Percentiles rank a stretch among this genome's conserved stretches.
Evolutionary conservation across 352 stramenopile species (phyloP).

Genomic region (Globisporangium alternatum): DNA sequence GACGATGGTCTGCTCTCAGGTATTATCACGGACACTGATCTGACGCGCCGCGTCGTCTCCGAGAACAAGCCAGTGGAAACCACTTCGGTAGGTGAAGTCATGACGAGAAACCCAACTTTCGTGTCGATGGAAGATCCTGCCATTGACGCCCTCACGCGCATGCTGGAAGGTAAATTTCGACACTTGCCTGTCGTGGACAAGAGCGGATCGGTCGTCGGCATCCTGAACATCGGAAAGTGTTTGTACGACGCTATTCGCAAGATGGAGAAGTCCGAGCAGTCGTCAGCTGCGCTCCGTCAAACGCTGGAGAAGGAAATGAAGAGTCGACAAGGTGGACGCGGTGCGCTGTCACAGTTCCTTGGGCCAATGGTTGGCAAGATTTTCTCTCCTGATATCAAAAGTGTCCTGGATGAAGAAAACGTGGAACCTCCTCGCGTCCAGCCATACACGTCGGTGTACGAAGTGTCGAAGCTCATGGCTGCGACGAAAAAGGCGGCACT

Average conservation of each 20-base stretch:
- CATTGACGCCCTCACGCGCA: slow-evolving; percentile 81
- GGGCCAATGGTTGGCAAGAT: slow-evolving; percentile 87
- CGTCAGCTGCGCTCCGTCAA: slow-evolving; percentile 66
- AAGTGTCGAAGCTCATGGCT: slow-evolving; percentile 93
- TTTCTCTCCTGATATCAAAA: slow-evolving; percentile 86
- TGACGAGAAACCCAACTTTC: slow-evolving; percentile 85
- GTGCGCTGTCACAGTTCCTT: slow-evolving; percentile 58
- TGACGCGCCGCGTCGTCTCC: slow-evolving; percentile 80
- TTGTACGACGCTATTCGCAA: slow-evolving; percentile 98
- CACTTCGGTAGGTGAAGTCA: slow-evolving; percentile 71
- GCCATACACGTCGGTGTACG: slow-evolving; percentile 89
- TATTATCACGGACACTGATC: slow-evolving; percentile 94
- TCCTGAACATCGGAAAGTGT: slow-evolving; percentile 98
- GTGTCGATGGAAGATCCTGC: slow-evolving; percentile 79
- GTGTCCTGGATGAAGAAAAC: slow-evolving; percentile 76
- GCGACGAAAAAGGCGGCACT: slow-evolving; percentile 93
- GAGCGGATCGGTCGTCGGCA: slow-evolving; percentile 88
- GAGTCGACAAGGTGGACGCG: slow-evolving; percentile 32
- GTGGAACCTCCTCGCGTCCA: slow-evolving; percentile 75
- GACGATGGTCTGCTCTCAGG: slow-evolving; percentile 87
- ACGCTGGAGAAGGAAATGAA: slow-evolving; percentile 80
- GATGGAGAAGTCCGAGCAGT: slow-evolving; percentile 92
- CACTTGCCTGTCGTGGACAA: slow-evolving; percentile 83
- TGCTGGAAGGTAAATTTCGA: slow-evolving; percentile 88
- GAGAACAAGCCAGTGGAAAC: slow-evolving; percentile 71